Evolutionary conservation across 23 red algal genomes (phyloP), one percentile per base, ranked within the genome.

Genomic region (Gracilariopsis chorda): DNA sequence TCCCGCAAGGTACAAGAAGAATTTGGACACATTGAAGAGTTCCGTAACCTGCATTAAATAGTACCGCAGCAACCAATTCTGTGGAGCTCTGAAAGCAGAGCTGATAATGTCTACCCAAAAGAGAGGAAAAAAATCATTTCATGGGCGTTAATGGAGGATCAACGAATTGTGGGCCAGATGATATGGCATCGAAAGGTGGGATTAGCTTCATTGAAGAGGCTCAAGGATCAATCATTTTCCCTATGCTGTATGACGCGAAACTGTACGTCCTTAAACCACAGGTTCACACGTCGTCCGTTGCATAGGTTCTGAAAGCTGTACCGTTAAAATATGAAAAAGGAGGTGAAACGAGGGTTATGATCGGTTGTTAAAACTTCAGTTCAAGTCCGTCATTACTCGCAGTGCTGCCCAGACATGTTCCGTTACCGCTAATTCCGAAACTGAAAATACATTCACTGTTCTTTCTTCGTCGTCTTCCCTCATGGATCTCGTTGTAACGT

Each of bases 161-260:
- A 25, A 29, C 14, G 62, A 69, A 13, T 12, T 17, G 29, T 14
- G 62, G 62, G 13, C 62, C 62, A 29, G 62, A 69, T 13, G 12
- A 49, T 12, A 14, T 78, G 13, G 13, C 19, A 19, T 20, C 30
- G 19, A 30, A 44, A 14, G 72, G 72, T 29, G 80, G 80, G 20
- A 57, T 70, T 33, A 43, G 29, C 7, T 30, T 85, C 32, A 57
- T 68, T 20, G 58, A 65, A 61, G 41, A 68, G 19, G 32, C 27
- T 20, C 80, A 68, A 34, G 80, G 80, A 9, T 52, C 20, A n/a
- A 24, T 85, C 37, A 41, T 85, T 24, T 40, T 70, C 32, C 80
- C 60, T 33, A 65, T 34, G 29, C 32, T 85, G 30, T 70, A 43
- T 30, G 51, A 85, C 19, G 43, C 30, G 3, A n/a, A 25, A 19